Conservation (phyloP, 768 basidiomycete species). For the Phaeolepiota aurea region DNA sequence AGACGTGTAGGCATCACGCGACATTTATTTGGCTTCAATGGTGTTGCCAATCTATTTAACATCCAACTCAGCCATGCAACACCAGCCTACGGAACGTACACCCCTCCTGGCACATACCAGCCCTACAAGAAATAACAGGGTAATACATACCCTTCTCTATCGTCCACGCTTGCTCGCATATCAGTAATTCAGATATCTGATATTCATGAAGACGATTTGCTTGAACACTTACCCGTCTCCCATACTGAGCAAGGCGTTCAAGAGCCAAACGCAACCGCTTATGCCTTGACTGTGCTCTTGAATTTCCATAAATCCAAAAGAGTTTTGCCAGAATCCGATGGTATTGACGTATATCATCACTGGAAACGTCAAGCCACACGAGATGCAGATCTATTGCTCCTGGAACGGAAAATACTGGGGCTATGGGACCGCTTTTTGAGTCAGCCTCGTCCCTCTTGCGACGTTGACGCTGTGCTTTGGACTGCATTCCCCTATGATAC, state of each 20-base stretch:
- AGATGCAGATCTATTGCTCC: constrained; percentile 14
- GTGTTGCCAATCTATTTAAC: too few relatives aligned
- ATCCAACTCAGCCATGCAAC: not conserved
- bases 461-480: constrained; percentile 45
- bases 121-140: not conserved
- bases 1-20: too few relatives aligned
- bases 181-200: not conserved
- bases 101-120: not conserved
- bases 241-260: not conserved
- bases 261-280: not conserved
- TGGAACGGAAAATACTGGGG: constrained; percentile 23
- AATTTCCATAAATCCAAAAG: constrained; percentile 18
- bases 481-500: constrained; percentile 27
- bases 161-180: not conserved
- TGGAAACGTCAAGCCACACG: constrained; percentile 25
- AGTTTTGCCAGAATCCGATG: constrained; percentile 5
- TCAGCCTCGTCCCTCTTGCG: constrained; percentile 25
- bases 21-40: too few relatives aligned
- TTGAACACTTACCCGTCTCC: not conserved
- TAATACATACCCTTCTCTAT: not conserved
- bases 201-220: not conserved
- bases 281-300: constrained; percentile 16
- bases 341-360: constrained; percentile 30
- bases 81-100: constrained; percentile 1
- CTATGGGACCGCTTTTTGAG: constrained; percentile 36